Conservation (phyloP, 2,329 filamentous ascomycete genomes). For the Epichloe amarillans region DNA sequence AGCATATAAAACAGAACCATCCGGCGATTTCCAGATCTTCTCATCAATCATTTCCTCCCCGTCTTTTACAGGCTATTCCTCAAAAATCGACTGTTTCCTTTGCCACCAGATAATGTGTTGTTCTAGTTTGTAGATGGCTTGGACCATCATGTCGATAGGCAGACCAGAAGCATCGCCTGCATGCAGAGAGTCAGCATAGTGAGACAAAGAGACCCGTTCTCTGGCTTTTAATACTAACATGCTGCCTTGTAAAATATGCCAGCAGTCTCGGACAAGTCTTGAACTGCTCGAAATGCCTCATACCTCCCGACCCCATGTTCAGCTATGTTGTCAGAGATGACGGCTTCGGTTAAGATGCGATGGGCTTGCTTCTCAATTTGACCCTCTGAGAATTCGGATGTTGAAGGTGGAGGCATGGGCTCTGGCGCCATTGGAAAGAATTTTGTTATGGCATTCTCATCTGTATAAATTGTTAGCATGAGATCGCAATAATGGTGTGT, state of each 20-base stretch:
- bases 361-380: slow-evolving; percentile 13
- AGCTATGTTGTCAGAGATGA: slow-evolving; percentile 1
- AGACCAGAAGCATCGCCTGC: slow-evolving; percentile 20
- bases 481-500: background rate
- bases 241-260: slow-evolving; percentile 19
- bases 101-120: slow-evolving; percentile 23
- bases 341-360: slow-evolving; percentile 11
- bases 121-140: slow-evolving; percentile 27
- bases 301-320: slow-evolving; percentile 9
- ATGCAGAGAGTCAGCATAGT: slow-evolving; percentile 5
- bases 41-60: background rate
- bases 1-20: no score
- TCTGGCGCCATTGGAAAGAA: slow-evolving; percentile 23
- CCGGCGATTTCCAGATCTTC: background rate
- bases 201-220: background rate
- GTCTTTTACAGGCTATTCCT: background rate
- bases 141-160: slow-evolving; percentile 19
- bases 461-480: slow-evolving; percentile 7
- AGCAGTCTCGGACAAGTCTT: slow-evolving; percentile 20
- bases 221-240: slow-evolving; percentile 13
- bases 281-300: slow-evolving; percentile 17
- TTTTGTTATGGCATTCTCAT: slow-evolving; percentile 15
- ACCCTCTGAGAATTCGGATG: slow-evolving; percentile 13
- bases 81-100: slow-evolving; percentile 3
- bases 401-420: slow-evolving; percentile 6